phyloP scores from a whole-genome alignment of 805 yeast species.

The Nakazawaea holstii region DNA sequence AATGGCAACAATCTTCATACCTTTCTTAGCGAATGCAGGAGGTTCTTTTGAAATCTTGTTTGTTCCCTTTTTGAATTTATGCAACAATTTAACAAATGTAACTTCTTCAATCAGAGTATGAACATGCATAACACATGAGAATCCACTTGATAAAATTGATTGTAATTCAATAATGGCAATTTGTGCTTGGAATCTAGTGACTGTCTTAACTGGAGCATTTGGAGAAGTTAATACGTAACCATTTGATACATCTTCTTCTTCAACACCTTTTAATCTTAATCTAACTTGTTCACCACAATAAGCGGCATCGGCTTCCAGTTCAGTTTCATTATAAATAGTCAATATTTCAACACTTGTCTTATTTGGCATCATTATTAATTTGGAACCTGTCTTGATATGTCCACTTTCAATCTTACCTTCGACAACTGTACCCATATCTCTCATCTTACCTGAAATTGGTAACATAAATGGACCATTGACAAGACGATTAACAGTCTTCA shows the following conservation, averaged over 20 bases:
- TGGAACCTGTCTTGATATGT: slow-evolving; percentile 73
- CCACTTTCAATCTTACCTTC: slow-evolving; percentile 99
- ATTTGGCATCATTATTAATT: slow-evolving; percentile 89
- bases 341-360: slow-evolving; percentile 76
- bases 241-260: slow-evolving; percentile 89
- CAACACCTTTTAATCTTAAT: slow-evolving; percentile 88
- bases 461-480: slow-evolving; percentile 95
- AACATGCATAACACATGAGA: slow-evolving; percentile 96
- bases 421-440: slow-evolving; percentile 94
- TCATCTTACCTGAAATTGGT: slow-evolving; percentile 91
- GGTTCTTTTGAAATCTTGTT: slow-evolving; percentile 95
- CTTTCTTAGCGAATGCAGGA: slow-evolving; percentile 97
- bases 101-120: slow-evolving; percentile 99
- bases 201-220: slow-evolving; percentile 85
- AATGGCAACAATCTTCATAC: slow-evolving; percentile 95
- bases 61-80: slow-evolving; percentile 93
- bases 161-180: slow-evolving; percentile 95
- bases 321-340: slow-evolving; percentile 90
- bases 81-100: slow-evolving; percentile 70
- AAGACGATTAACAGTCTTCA: slow-evolving; percentile 80
- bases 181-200: slow-evolving; percentile 89
- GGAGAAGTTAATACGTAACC: slow-evolving; percentile 91
- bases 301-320: slow-evolving; percentile 86
- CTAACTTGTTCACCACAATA: slow-evolving; percentile 97
- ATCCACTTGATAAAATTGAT: slow-evolving; percentile 91